Evolutionary conservation across 2,329 filamentous ascomycete genomes (phyloP), one percentile per base, ranked within the genome.

Genomic region (Escovopsis sp.): DNA sequence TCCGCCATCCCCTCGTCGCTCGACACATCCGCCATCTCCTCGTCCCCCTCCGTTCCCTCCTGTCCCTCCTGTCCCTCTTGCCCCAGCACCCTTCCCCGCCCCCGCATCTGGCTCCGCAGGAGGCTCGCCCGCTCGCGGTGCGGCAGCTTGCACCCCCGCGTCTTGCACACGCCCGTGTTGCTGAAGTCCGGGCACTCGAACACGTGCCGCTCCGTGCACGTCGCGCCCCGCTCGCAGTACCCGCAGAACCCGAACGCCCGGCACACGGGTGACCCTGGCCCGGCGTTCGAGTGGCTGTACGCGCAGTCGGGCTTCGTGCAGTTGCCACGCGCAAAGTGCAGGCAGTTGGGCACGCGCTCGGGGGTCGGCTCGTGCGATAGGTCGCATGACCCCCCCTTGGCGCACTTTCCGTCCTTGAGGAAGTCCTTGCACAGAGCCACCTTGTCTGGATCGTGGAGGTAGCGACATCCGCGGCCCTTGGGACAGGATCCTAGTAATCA

Each of bases 111-210:
- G 55, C 79, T 77, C 51, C 84, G 80, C 49, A 79, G 68, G 53
- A 78, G 65, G 65, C 82, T 86, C 53, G 86, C 86, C 59, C 83
- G 77, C 61, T 90, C 83, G 54, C 88, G 75, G 61, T 98, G 90
- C 40, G 76, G 80, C 36, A 94, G 70, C 54, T 79, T 81, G 65
- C 88, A 96, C 45, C 78, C 76, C 58, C 78, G 76, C 54, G 72
- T 76, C 54, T 76, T 76, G 72, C 90, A 98, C 42, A 68, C 65
- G 49, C 88, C 88, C 41, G 73, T 84, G 60, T 94, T 93, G 69
- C 84, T 83, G 65, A 92, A 94, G 55, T 93, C 82, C 42, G 90
- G 88, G 58, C 90, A 96, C 58, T 96, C 88, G 60, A 80, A 79
- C 39, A 88, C 79, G 62, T 98, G 90, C 41, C 86, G 79, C 43